A percentile compares a stretch with the other conserved stretches of the same genome.
phyloP scores from a whole-genome alignment of 306 rosid genomes.

The Notholithocarpus densiflorus region DNA sequence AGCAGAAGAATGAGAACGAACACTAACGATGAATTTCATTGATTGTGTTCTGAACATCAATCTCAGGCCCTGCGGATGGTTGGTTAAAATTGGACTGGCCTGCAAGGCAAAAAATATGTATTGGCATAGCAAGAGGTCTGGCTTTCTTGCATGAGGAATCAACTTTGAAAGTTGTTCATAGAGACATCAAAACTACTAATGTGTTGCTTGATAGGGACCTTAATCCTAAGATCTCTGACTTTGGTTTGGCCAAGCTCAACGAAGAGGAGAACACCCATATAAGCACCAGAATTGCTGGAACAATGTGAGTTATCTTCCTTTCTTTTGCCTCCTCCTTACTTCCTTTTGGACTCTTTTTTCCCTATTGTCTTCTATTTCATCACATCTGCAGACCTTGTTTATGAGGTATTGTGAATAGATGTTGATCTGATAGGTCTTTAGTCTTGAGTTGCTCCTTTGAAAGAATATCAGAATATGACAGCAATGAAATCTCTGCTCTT shows the following conservation, averaged over 20 bases:
- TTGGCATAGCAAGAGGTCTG: conserved; percentile 77
- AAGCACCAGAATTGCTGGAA: conserved; percentile 74
- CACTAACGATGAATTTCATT: neutral
- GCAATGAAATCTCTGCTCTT: no score
- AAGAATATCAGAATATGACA: no score
- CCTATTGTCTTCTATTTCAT: no score
- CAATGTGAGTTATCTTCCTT: neutral
- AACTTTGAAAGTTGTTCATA: conserved; percentile 62
- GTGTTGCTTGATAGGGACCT: conserved; percentile 62
- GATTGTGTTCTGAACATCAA: neutral
- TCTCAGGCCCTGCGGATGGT: conserved; percentile 31
- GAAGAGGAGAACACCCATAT: conserved; percentile 75
- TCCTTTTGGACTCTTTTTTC: no score
- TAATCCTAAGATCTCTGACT: conserved; percentile 77
- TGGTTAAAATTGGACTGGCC: conserved; percentile 52
- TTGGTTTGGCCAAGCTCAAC: conserved; percentile 72
- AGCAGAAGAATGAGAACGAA: neutral
- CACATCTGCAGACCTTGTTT: no score
- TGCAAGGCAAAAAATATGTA: conserved; percentile 55
- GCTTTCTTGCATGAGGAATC: conserved; percentile 83
- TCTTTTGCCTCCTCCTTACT: neutral
- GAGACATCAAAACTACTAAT: conserved; percentile 79
- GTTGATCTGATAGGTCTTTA: no score
- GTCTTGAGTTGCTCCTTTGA: no score
- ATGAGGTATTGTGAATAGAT: no score